Base-by-base conservation (phyloP, 108 stramenopile genomes). In the Cyclotella sp. region DNA sequence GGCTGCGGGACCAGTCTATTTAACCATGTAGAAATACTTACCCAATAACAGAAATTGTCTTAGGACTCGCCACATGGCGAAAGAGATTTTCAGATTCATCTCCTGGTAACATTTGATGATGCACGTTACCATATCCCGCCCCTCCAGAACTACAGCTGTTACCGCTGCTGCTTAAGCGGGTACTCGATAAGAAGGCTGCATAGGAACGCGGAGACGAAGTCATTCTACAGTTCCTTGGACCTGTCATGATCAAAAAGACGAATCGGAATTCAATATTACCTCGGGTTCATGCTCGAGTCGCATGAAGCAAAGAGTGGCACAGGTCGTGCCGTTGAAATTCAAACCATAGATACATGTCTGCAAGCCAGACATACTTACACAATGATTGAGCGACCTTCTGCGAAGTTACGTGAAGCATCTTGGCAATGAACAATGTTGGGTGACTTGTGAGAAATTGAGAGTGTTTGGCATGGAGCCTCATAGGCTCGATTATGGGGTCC, bases 101-200 rank as follows among this genome's bases (percentile, higher is more conserved):
- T 39, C 51, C 47, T 13, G 83, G 74, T 27, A 79, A 19, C 22
- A 76, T 84, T 67, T 88, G 84, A 67, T 83, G 73, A 30, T 89
- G 78, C 0, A 94, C 90, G 73, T 85, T 92, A 34, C 90, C 89
- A 67, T 82, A 68, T 4, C 93, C 93, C 16, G 86, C 84, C 16
- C 90, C 90, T 10, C 83, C 83, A 3, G 59, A 44, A 24, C 28
- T 64, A 21, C 30, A 45, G 43, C 21, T 61, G 30, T 19, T 24
- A 57, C 2, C 34, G 34, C 24, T 19, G 12, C 60, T 30, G 60
- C 55, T 55, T 26, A 8, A 55, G 19, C n/a, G 60, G 4, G 30
- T 61, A 13, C 30, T 39, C 15, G 13, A 13, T 16, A 12, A 2
- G n/a, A 39, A 39, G 13, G 60, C 29, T 34, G 2, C 34, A 34